These are phyloP conservation scores for Cladophialophora carrionii DNA, from an alignment of 2,329 filamentous ascomycete species.

Conservation along the genomic window DNA sequence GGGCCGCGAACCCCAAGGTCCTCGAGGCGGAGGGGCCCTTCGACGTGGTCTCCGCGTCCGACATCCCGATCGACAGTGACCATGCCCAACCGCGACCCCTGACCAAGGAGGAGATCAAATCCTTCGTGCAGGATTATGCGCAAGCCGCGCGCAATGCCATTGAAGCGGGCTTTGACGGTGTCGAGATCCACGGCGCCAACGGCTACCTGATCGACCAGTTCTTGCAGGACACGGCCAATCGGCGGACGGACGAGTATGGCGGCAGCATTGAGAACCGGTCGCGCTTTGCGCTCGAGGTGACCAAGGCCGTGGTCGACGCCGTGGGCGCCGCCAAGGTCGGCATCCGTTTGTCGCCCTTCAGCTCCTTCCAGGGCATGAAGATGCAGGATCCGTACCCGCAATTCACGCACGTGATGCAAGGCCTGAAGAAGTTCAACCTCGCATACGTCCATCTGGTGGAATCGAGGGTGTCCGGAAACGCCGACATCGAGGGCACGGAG, in stretches of 20 bases:
- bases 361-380: slow-evolving; percentile 53
- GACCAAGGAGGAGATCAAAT: slow-evolving; percentile 50
- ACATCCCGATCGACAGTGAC: slow-evolving; percentile 7
- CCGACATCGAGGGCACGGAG: slow-evolving; percentile 42
- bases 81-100: slow-evolving; percentile 39
- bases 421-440: slow-evolving; percentile 56
- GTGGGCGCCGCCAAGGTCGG: slow-evolving; percentile 47
- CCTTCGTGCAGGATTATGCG: slow-evolving; percentile 49
- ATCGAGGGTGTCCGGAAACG: slow-evolving; percentile 50
- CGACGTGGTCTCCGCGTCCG: slow-evolving; percentile 22
- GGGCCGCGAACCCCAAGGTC: slow-evolving; percentile 52
- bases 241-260: slow-evolving; percentile 56
- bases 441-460: slow-evolving; percentile 64
- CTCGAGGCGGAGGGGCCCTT: slow-evolving; percentile 43
- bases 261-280: slow-evolving; percentile 57
- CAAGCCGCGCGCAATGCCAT: slow-evolving; percentile 57
- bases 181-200: slow-evolving; percentile 41
- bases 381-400: slow-evolving; percentile 64
- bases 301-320: slow-evolving; percentile 43
- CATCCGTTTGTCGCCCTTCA: slow-evolving; percentile 55
- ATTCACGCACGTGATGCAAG: slow-evolving; percentile 58
- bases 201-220: slow-evolving; percentile 59
- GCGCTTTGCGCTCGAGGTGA: slow-evolving; percentile 57
- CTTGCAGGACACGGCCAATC: slow-evolving; percentile 55
- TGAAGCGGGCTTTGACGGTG: slow-evolving; percentile 37